Evolutionary conservation across 192 early-diverging fungal species (phyloP).

Genomic region (Physocladia obscura): DNA sequence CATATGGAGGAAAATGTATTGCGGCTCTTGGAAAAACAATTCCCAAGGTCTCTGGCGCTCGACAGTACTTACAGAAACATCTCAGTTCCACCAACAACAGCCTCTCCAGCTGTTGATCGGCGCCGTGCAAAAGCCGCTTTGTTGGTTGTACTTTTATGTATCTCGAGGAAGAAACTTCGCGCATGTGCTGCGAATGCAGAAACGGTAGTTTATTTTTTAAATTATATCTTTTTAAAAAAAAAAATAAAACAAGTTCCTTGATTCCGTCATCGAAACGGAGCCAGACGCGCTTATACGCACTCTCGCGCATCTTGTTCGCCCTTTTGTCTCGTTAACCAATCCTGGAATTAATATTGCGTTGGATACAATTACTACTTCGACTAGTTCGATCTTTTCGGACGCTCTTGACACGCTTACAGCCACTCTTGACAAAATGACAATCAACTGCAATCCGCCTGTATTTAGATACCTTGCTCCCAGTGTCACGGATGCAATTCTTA

Average conservation of each 20-base stretch:
- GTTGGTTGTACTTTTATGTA: background rate
- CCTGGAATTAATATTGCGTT: slow-evolving; percentile 2
- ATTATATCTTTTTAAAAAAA: background rate
- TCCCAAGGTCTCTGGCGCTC: background rate
- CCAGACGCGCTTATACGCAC: background rate
- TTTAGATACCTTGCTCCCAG: slow-evolving; percentile 12
- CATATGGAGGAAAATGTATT: background rate
- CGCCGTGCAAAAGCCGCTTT: slow-evolving; percentile 3
- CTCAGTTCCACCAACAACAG: background rate
- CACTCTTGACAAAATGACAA: background rate
- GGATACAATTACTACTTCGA: background rate
- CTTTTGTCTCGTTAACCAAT: slow-evolving; percentile 3
- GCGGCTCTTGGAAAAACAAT: background rate
- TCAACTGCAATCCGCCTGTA: slow-evolving; percentile 7
- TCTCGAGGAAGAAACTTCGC: slow-evolving; percentile 9
- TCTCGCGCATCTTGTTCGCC: slow-evolving; percentile 5
- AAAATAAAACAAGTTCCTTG: background rate
- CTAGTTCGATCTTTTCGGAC: too few relatives aligned
- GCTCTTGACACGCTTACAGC: background rate
- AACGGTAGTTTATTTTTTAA: background rate
- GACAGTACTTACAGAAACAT: background rate
- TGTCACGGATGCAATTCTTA: background rate
- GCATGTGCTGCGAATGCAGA: background rate
- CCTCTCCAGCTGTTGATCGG: background rate
- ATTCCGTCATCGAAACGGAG: slow-evolving; percentile 6